These are phyloP conservation scores for Candida orba DNA, from an alignment of 805 yeast genomes.

Conservation along the genomic window DNA sequence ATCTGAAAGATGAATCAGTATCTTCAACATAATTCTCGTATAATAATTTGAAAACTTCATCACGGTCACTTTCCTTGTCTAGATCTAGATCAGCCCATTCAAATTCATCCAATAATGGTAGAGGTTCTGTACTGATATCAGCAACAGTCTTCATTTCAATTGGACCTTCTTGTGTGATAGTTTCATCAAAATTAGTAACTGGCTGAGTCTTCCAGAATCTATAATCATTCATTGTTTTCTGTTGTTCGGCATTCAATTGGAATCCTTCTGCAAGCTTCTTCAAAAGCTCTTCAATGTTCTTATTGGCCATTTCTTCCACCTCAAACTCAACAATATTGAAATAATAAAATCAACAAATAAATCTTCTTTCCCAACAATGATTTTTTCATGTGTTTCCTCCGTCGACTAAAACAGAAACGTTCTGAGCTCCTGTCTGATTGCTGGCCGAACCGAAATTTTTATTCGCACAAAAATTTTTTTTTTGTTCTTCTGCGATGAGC, in stretches of 20 bases:
- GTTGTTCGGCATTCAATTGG: constrained; percentile 47
- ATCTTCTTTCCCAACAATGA: not conserved
- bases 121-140: constrained; percentile 66
- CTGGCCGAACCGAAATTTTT: not conserved
- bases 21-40: constrained; percentile 95
- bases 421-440: not conserved
- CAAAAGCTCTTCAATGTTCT: constrained; percentile 54
- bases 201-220: constrained; percentile 99
- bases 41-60: constrained; percentile 72
- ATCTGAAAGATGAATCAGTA: constrained; percentile 83
- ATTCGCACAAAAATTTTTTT: not conserved
- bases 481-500: constrained; percentile 3
- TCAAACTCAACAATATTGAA: not conserved
- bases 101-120: constrained; percentile 61
- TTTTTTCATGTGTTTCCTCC: not conserved
- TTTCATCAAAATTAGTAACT: constrained; percentile 70
- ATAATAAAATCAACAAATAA: not conserved
- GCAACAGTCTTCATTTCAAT: constrained; percentile 69
- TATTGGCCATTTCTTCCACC: not conserved
- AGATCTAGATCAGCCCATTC: constrained; percentile 85
- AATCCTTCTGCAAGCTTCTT: constrained; percentile 26
- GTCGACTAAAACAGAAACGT: not conserved
- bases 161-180: constrained; percentile 67
- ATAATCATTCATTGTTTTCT: constrained; percentile 77
- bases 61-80: constrained; percentile 46